Evolutionary conservation across 352 stramenopile species (phyloP), one percentile per base, ranked within the genome.

Genomic region (Phytophthora hibernalis): DNA sequence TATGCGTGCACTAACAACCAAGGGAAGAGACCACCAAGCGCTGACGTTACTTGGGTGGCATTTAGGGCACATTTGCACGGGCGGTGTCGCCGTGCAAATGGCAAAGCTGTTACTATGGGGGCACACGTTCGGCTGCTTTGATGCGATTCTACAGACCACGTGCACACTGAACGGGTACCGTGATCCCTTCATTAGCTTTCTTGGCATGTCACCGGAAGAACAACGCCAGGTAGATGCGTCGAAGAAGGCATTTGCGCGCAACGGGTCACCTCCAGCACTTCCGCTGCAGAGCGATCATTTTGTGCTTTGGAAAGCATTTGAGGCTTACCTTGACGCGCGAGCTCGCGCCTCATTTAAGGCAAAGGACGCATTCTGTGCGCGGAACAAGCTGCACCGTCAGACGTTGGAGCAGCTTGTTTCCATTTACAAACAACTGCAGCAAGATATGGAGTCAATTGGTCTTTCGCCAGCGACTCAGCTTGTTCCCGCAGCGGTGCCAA

Each of bases 41-140:
- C 57, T 92, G 33, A 95, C 87, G 5, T 61, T 90, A 11, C 72
- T 95, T 16, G 87, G 87, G 5, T 95, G 82, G 85, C 80, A 95
- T 37, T 64, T 93, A 28, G 81, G 78, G 0, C 82, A 91, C 55
- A 83, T 95, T 67, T 91, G 80, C 43, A 72, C 79, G 13, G 72
- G 79, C n/a, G 83, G 83, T 22, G 77, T 92, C 11, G 74, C 82
- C 5, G 78, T 91, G 7, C 80, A 90, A 50, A 86, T 93, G 64
- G 85, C 79, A 7, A 92, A 91, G 47, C 68, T 92, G 7, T 47
- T 95, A 9, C 59, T 95, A 12, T 91, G 83, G 74, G 79, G 82
- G 3, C 83, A 93, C 61, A 77, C 86, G 15, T 78, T 92, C 52
- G 83, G 82, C 12, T 87, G 81, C 55, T 88, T 85, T 28, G 83